Conservation (phyloP, 306 rosid species). For the Cicer yamashitae region DNA sequence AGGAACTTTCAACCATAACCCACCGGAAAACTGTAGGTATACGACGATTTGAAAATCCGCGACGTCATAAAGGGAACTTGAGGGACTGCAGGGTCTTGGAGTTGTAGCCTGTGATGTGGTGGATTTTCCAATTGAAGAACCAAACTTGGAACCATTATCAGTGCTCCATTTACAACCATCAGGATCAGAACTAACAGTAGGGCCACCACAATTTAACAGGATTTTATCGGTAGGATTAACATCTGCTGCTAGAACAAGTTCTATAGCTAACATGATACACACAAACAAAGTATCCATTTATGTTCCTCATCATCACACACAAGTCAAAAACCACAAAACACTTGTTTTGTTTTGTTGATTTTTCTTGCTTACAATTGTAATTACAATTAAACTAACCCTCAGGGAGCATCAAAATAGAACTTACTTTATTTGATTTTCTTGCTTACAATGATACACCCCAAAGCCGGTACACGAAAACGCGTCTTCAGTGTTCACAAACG, state of each 20-base stretch:
- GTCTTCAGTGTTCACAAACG: no score
- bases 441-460: no score
- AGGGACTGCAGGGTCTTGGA: conserved; percentile 79
- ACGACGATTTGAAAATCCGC: conserved; percentile 59
- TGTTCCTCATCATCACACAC: conserved; percentile 55
- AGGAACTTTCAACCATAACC: conserved; percentile 75
- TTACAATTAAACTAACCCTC: not conserved
- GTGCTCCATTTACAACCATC: conserved; percentile 71
- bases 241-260: conserved; percentile 52
- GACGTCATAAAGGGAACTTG: conserved; percentile 74
- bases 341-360: not conserved
- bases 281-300: conserved; percentile 18
- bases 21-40: conserved; percentile 79
- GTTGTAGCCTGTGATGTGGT: conserved; percentile 51
- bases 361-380: not conserved
- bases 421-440: no score
- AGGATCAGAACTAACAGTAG: conserved; percentile 51
- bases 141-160: conserved; percentile 69
- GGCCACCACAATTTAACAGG: conserved; percentile 81
- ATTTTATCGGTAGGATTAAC: conserved; percentile 69
- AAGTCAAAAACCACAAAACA: no score
- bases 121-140: conserved; percentile 50
- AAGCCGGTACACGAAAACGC: no score
- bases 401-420: no score
- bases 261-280: conserved; percentile 46